A percentile compares a stretch with the other conserved stretches of the same genome.
These are phyloP conservation scores for Ceratocystis colombiana DNA, from an alignment of 2,329 filamentous ascomycete species.

Conservation along the genomic window DNA sequence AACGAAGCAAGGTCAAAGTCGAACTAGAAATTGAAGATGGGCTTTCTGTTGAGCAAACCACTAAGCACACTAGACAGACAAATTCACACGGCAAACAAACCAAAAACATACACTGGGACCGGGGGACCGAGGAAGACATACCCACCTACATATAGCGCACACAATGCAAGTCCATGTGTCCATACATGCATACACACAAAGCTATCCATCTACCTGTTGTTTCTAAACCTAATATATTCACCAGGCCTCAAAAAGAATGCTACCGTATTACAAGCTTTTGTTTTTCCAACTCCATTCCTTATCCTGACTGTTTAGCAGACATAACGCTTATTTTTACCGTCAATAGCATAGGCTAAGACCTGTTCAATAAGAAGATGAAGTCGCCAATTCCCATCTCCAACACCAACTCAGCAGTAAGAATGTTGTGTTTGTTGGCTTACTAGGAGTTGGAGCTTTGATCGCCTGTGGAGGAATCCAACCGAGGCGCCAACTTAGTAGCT, in stretches of 20 bases:
- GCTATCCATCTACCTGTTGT: neutral
- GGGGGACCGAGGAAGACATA: conserved; percentile 10
- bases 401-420: neutral
- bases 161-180: neutral
- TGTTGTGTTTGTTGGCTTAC: too few relatives aligned
- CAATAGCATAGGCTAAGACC: too few relatives aligned
- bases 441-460: conserved; percentile 2
- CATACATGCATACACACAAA: neutral
- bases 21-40: too few relatives aligned
- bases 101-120: neutral
- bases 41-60: neutral
- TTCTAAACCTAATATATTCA: too few relatives aligned
- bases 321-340: too few relatives aligned
- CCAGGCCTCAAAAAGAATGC: too few relatives aligned
- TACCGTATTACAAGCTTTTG: too few relatives aligned
- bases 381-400: neutral
- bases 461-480: neutral
- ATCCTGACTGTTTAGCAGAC: too few relatives aligned
- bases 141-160: neutral
- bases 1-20: too few relatives aligned
- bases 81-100: neutral
- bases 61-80: neutral
- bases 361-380: neutral
- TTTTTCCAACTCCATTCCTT: too few relatives aligned
- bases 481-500: conserved; percentile 1